These are phyloP conservation scores for Fusarium devonianum DNA, from an alignment of 2,329 filamentous ascomycete species.

Conservation along the genomic window DNA sequence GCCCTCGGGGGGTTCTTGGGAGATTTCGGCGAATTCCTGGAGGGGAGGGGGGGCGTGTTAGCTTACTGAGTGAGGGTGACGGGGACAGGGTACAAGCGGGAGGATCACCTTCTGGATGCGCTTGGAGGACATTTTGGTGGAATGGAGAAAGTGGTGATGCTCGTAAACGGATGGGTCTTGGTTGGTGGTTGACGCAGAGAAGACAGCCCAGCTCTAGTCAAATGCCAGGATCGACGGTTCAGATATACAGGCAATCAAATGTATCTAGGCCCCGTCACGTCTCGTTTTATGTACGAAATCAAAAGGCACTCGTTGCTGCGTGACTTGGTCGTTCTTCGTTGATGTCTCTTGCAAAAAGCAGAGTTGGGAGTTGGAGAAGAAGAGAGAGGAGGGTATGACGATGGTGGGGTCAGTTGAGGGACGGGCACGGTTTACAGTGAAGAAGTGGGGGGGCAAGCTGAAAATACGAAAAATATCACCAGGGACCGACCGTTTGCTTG, in stretches of 20 bases:
- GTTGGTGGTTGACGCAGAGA: constrained; percentile 2
- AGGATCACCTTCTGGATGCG: constrained; percentile 54
- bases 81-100: neutral
- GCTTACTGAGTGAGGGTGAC: neutral
- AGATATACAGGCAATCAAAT: too few species aligned
- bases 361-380: constrained; percentile 9
- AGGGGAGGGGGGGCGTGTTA: constrained; percentile 4
- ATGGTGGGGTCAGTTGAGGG: constrained; percentile 25
- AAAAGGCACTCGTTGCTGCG: too few species aligned
- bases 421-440: neutral
- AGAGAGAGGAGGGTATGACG: constrained; percentile 26
- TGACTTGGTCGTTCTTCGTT: too few species aligned
- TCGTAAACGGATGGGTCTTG: constrained; percentile 4
- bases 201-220: too few species aligned
- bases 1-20: constrained; percentile 54
- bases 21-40: constrained; percentile 64
- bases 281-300: too few species aligned
- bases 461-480: too few species aligned
- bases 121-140: constrained; percentile 51
- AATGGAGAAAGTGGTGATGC: constrained; percentile 11
- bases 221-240: too few species aligned
- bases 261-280: too few species aligned
- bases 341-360: neutral
- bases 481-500: too few species aligned
- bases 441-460: too few species aligned